phyloP scores from a whole-genome alignment of 805 yeast genomes.

The Yamadazyma philogaea region DNA sequence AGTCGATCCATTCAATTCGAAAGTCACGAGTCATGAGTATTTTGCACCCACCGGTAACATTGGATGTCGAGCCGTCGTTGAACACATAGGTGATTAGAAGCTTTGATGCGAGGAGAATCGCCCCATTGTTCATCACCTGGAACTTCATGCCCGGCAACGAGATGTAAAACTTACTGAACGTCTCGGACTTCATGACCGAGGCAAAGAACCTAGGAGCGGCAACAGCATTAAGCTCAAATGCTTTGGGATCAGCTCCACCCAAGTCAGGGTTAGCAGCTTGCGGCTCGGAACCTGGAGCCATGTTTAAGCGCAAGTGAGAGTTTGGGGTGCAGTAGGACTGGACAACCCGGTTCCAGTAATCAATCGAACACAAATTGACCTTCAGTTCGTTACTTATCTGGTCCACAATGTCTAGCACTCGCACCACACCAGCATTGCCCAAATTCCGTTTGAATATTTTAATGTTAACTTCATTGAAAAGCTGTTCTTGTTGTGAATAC shows the following conservation, averaged over 20 bases:
- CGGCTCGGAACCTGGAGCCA: slow-evolving; percentile 14
- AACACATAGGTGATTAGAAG: slow-evolving; percentile 39
- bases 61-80: slow-evolving; percentile 67
- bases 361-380: slow-evolving; percentile 26
- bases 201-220: slow-evolving; percentile 64
- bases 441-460: slow-evolving; percentile 36
- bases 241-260: slow-evolving; percentile 20
- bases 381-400: slow-evolving; percentile 33
- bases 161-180: slow-evolving; percentile 24
- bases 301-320: slow-evolving; percentile 28
- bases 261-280: background rate
- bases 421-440: slow-evolving; percentile 42
- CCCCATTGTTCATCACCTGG: slow-evolving; percentile 40
- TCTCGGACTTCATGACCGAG: slow-evolving; percentile 49
- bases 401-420: slow-evolving; percentile 39
- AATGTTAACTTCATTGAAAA: slow-evolving; percentile 30
- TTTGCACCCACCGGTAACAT: slow-evolving; percentile 58
- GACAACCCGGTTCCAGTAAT: slow-evolving; percentile 37
- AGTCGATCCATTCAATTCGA: slow-evolving; percentile 70
- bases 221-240: slow-evolving; percentile 61
- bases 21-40: slow-evolving; percentile 61
- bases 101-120: slow-evolving; percentile 32
- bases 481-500: slow-evolving; percentile 14
- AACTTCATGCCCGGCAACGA: slow-evolving; percentile 36
- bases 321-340: slow-evolving; percentile 31